Conservation (phyloP, 805 yeast genomes). For the Crinitomyces ghanaensis region DNA sequence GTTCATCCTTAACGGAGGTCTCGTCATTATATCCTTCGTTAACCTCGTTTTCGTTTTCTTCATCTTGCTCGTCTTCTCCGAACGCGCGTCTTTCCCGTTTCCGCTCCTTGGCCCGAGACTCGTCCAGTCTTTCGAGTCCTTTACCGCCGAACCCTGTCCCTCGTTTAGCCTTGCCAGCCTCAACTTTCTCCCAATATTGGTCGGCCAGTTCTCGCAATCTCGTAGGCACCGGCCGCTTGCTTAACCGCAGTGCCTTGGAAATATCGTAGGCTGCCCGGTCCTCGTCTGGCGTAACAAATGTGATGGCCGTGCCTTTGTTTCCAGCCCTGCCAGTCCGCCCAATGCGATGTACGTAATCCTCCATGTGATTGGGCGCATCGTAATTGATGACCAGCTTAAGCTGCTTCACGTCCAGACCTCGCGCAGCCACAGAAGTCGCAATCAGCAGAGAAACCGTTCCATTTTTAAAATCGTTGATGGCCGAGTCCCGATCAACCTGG, state of each 20-base stretch:
- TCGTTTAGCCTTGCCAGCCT: constrained; percentile 48
- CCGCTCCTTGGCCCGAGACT: constrained; percentile 40
- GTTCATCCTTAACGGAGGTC: not conserved
- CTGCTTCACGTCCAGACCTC: constrained; percentile 90
- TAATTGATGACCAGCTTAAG: constrained; percentile 71
- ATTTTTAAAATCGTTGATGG: constrained; percentile 55
- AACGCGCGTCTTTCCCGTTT: constrained; percentile 39
- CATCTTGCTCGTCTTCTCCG: constrained; percentile 31
- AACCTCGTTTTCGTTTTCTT: constrained; percentile 21
- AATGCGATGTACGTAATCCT: constrained; percentile 91
- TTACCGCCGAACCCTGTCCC: constrained; percentile 87
- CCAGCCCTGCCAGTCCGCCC: constrained; percentile 97
- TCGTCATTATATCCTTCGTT: constrained; percentile 12
- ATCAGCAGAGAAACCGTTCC: constrained; percentile 53
- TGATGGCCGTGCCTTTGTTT: constrained; percentile 57
- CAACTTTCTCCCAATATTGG: constrained; percentile 47
- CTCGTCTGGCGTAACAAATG: constrained; percentile 55
- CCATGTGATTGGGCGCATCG: constrained; percentile 78
- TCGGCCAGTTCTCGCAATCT: constrained; percentile 41
- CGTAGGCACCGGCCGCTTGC: constrained; percentile 44
- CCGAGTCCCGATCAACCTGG: constrained; percentile 67
- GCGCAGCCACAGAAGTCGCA: constrained; percentile 90
- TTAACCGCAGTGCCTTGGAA: constrained; percentile 52
- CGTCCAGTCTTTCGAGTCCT: constrained; percentile 71
- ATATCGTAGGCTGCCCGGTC: constrained; percentile 57